Base-by-base conservation (phyloP, 2,329 filamentous ascomycete species). In the Bretziella fagacearum region DNA sequence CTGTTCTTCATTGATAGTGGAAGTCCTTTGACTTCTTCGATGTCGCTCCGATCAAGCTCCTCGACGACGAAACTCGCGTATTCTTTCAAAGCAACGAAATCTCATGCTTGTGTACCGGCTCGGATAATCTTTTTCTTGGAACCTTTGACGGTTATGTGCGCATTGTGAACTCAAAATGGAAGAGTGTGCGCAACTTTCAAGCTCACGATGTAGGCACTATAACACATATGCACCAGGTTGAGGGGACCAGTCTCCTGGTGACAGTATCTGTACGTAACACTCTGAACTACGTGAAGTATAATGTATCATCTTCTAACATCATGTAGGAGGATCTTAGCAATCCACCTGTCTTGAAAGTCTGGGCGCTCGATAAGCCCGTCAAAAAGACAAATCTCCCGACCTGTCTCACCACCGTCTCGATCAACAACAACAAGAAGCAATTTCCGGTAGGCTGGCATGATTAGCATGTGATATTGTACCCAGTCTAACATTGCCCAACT, bases 1-100 rank as follows among this genome's bases (percentile, higher is more conserved):
- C n/a, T n/a, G n/a, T n/a, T n/a, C n/a, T 20, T 29, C 23, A n/a
- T 40, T 29, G 7, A 20, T 33, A 94, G 89, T 96, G 91, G 89
- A 95, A 95, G 82, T 80, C 82, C 56, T 98, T 98, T 69, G 87
- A 93, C 72, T 98, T 98, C 79, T 96, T 98, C 74, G 85, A 95
- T 65, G 85, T 93, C 62, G 78, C 78, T 60, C 80, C 83, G 60
- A 79, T 95, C 62, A 77, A 81, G 59, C 72, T 87, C 57, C 74
- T 74, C 55, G 81, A 93, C 61, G 80, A 81, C 58, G 84, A 93
- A 60, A 81, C 77, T 60, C 77, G 78, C 55, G 73, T 77, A 58
- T 72, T 86, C 59, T 81, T 93, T 66, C 81, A 87, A 62, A 81
- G 83, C 73, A 76, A 74, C 60, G 84, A 86, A 55, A 79, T 93